Base-by-base conservation (phyloP, 2,329 filamentous ascomycete genomes). In the Penicillium sp. region DNA sequence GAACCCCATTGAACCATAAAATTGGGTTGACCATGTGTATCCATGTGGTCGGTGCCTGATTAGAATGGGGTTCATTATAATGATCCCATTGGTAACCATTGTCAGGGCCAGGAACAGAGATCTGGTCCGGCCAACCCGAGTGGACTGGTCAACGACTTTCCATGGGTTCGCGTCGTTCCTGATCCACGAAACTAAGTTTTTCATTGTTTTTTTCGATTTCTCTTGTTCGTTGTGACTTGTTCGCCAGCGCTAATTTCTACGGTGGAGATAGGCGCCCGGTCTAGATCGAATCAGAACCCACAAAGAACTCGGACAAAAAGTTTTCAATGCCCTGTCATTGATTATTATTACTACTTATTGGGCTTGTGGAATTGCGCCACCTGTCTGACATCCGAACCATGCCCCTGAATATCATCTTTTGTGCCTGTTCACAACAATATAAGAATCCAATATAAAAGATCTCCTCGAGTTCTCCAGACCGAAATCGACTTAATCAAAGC, bases 251-350 rank as follows among this genome's bases (percentile, higher is more conserved):
- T 47, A 42, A 21, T 3, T 5, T 42, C 7, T 22, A 24, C 8
- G 13, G 46, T 49, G 47, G 47, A 15, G 41, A 28, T 42, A 13
- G 29, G 29, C 22, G 28, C 17, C 15, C 3, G 47, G 34, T 39
- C 47, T 49, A 49, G 47, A 49, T 49, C 47, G 34, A 49, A 49
- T 49, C 41, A 49, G 2, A 39, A 21, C 10, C 24, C 26, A 44
- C 24, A 31, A 17, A 15, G 21, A 44, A 13, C 17, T 45, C 41
- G 46, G 40, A 21, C 39, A 28, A 45, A 35, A 45, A 13, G 24
- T 33, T 49, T 44, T 44, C 26, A 38, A 26, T 22, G 28, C 26
- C n/a, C 6, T n/a, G 22, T 24, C 22, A 24, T 7, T 24, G 7
- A 21, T 9, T 44, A n/a, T 21, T 24, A 24, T 5, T 15, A 4